Evolutionary conservation across 345 rosid species (phyloP).

Genomic region (Garcia nutans): DNA sequence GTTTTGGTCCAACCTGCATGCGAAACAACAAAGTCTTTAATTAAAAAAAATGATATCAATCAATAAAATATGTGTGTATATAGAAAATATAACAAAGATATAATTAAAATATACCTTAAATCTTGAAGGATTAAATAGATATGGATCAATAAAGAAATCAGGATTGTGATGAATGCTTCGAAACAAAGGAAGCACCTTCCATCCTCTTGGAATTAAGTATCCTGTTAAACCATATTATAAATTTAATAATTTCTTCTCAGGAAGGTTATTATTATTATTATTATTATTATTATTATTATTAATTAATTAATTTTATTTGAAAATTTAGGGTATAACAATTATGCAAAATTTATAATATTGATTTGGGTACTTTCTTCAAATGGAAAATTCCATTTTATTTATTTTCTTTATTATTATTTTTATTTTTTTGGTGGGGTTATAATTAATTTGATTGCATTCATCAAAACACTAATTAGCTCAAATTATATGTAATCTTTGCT

Average conservation of each 20-base stretch:
- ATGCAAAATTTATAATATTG: background rate
- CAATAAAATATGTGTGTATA: background rate
- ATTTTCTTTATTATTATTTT: no score
- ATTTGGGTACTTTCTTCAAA: background rate
- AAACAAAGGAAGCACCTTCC: slow-evolving; percentile 90
- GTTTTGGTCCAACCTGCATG: slow-evolving; percentile 36
- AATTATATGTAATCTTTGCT: background rate
- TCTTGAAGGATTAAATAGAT: slow-evolving; percentile 78
- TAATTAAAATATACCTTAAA: slow-evolving; percentile 56
- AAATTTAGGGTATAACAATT: no score
- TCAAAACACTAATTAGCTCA: no score
- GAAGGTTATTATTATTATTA: no score
- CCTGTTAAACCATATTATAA: slow-evolving; percentile 34
- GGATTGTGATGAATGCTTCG: slow-evolving; percentile 86
- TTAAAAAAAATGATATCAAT: background rate
- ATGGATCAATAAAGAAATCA: slow-evolving; percentile 62
- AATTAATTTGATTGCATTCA: no score
- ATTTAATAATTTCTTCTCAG: no score
- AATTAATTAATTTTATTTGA: no score
- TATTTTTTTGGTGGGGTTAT: no score
- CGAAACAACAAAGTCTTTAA: background rate
- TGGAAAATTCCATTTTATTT: background rate
- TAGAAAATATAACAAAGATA: background rate
- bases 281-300: no score
- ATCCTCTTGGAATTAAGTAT: slow-evolving; percentile 86